Percentiles rank a stretch among this genome's conserved stretches.
phyloP scores from a whole-genome alignment of 148 eudicot species.

The Limonium bicolor region DNA sequence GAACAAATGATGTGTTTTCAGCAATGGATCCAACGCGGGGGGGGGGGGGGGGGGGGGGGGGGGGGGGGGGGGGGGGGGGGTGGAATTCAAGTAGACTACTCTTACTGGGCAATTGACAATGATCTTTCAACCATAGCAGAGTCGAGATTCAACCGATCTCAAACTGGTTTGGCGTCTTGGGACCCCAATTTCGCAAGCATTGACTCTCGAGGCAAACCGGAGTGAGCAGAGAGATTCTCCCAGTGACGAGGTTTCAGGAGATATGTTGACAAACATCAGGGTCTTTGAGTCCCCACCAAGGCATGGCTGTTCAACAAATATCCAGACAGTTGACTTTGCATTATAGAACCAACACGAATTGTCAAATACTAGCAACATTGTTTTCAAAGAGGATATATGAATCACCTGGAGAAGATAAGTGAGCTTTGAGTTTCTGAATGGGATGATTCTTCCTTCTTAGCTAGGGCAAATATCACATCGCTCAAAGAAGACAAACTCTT shows the following conservation, averaged over 20 bases:
- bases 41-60: too few relatives aligned
- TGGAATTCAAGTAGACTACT: too few relatives aligned
- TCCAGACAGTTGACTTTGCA: not conserved
- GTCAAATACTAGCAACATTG: not conserved
- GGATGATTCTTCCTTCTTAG: conserved; percentile 85
- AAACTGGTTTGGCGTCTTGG: conserved; percentile 69
- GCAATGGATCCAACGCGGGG: too few relatives aligned
- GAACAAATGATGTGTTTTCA: too few relatives aligned
- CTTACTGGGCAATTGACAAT: too few relatives aligned
- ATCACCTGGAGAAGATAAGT: conserved; percentile 97
- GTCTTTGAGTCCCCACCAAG: conserved; percentile 98
- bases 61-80: too few relatives aligned
- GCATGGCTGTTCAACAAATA: conserved; percentile 53
- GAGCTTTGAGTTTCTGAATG: conserved; percentile 87
- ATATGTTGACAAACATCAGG: conserved; percentile 86
- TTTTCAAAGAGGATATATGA: not conserved
- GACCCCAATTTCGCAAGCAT: conserved; percentile 87
- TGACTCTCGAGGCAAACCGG: conserved; percentile 80
- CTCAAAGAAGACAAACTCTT: conserved; percentile 88
- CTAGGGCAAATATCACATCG: conserved; percentile 83
- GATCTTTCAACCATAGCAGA: conserved; percentile 53
- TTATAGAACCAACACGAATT: too few relatives aligned
- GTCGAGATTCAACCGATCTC: conserved; percentile 52
- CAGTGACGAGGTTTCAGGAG: conserved; percentile 63
- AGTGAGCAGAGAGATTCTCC: conserved; percentile 91